Conservation (phyloP, 169 alveolate species). For the Cyclospora cayetanensis region DNA sequence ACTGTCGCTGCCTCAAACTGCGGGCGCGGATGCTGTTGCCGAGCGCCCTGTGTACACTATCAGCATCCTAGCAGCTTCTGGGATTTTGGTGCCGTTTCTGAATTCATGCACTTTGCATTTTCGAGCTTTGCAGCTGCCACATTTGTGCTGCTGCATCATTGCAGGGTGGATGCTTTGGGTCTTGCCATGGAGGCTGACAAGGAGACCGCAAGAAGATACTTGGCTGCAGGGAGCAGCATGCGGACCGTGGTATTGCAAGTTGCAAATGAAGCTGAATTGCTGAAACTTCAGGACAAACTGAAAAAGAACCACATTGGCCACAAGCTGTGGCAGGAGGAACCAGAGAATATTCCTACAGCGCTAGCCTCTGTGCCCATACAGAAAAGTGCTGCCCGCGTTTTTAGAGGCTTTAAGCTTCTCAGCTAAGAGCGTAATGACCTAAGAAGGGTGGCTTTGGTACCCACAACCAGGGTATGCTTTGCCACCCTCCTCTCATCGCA, state of each 20-base stretch:
- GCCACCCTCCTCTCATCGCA: background rate
- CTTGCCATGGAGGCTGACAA: constrained; percentile 36
- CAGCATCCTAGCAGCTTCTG: no score
- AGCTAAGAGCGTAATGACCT: background rate
- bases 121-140: background rate
- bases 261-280: constrained; percentile 60
- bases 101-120: no score
- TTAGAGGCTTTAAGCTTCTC: constrained; percentile 62
- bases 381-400: constrained; percentile 15
- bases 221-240: constrained; percentile 75
- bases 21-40: no score
- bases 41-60: no score
- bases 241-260: constrained; percentile 76
- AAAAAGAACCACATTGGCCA: constrained; percentile 67
- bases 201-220: constrained; percentile 64
- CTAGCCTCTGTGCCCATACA: constrained; percentile 75
- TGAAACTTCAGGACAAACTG: constrained; percentile 63
- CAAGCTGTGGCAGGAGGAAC: constrained; percentile 79
- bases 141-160: background rate
- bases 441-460: background rate
- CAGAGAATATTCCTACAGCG: constrained; percentile 80
- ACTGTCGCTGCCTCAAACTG: no score
- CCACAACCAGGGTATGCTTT: background rate
- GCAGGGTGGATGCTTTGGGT: constrained; percentile 64
- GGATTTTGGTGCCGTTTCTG: no score